Conservation (phyloP, 2,329 filamentous ascomycete species). For the Colletotrichum somersetense region DNA sequence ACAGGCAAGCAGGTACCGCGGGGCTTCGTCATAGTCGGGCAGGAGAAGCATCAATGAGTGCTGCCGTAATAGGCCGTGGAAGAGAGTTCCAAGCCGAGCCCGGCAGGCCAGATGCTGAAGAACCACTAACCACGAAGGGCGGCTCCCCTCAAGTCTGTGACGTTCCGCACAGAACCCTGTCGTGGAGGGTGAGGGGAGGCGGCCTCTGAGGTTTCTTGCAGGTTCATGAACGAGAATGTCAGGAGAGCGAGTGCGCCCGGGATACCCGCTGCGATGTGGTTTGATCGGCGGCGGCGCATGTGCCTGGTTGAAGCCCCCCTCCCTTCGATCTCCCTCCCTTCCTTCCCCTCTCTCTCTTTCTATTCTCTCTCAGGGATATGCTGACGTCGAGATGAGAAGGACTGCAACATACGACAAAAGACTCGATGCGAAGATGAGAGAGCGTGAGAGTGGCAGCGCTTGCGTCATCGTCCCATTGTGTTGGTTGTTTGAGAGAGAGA, state of each 20-base stretch:
- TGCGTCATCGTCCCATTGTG: constrained; percentile 14
- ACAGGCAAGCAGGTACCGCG: neutral
- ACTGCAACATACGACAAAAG: neutral
- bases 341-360: too few relatives aligned
- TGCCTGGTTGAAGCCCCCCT: neutral
- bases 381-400: neutral
- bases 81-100: constrained; percentile 1
- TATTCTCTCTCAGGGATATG: neutral
- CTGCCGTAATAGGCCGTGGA: neutral
- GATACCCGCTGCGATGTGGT: neutral
- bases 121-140: constrained; percentile 21
- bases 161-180: constrained; percentile 10
- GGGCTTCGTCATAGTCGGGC: constrained; percentile 11
- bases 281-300: neutral
- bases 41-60: constrained; percentile 23
- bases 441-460: neutral
- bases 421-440: neutral
- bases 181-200: neutral
- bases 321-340: too few relatives aligned
- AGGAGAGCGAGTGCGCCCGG: neutral
- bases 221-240: too few relatives aligned
- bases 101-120: constrained; percentile 28
- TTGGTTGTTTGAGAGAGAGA: neutral
- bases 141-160: constrained; percentile 23
- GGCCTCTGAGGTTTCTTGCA: neutral